Conservation (phyloP, 2,329 filamentous ascomycete species). For the Leptographium flavum region DNA sequence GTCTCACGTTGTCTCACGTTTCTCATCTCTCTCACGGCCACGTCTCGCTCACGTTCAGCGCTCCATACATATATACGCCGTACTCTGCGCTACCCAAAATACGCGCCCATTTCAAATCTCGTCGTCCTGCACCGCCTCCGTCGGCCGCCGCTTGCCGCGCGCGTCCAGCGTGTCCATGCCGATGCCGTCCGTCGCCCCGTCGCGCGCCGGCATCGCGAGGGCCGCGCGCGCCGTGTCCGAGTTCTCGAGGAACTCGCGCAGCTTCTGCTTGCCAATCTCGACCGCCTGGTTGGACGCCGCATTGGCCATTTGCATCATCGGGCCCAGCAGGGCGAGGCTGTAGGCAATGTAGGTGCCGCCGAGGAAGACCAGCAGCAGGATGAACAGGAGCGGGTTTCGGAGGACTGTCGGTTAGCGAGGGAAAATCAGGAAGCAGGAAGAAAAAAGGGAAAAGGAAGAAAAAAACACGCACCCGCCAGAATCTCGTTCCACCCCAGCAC, state of each 20-base stretch:
- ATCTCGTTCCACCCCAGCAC: conserved; percentile 99
- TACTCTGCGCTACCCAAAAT: too few species aligned
- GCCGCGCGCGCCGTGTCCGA: conserved; percentile 77
- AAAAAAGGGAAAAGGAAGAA: conserved; percentile 4
- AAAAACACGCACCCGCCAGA: conserved; percentile 56
- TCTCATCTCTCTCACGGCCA: too few species aligned
- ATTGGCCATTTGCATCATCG: conserved; percentile 89
- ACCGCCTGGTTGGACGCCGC: conserved; percentile 76
- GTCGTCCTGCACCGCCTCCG: conserved; percentile 27
- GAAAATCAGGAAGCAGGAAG: neutral
- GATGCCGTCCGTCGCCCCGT: conserved; percentile 22
- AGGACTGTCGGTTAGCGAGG: conserved; percentile 39
- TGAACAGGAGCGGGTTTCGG: conserved; percentile 84
- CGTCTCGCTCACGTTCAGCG: too few species aligned
- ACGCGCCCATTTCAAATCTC: conserved; percentile 30
- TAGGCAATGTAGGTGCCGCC: conserved; percentile 80
- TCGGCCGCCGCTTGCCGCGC: conserved; percentile 35
- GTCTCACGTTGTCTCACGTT: too few species aligned
- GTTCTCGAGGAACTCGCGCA: conserved; percentile 78
- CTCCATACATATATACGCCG: neutral
- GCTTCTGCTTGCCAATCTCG: conserved; percentile 80
- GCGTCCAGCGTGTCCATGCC: conserved; percentile 47
- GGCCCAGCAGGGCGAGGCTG: conserved; percentile 86
- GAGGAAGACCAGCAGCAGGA: conserved; percentile 66
- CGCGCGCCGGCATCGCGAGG: conserved; percentile 53